phyloP scores from a whole-genome alignment of 2,329 filamentous ascomycete genomes.

The Penicillium olsonii region DNA sequence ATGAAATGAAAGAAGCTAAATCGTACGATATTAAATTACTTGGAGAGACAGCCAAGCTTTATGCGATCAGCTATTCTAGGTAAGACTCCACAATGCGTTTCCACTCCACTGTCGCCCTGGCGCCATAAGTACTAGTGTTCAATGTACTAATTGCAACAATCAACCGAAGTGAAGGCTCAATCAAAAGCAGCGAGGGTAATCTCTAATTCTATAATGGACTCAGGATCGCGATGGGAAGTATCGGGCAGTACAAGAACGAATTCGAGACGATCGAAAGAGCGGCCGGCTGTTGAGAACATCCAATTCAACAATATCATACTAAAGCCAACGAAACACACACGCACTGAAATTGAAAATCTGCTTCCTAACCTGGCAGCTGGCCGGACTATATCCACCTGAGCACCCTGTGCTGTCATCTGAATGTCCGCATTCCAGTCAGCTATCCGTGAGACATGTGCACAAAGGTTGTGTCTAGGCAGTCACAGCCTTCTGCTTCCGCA shows the following conservation, averaged over 20 bases:
- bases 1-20: not conserved
- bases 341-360: no score
- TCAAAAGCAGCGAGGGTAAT: not conserved
- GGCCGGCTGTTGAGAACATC: slow-evolving; percentile 50
- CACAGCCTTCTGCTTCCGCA: no score
- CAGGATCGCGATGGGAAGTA: slow-evolving; percentile 59
- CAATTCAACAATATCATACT: slow-evolving; percentile 49
- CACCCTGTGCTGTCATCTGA: no score
- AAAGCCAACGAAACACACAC: no score
- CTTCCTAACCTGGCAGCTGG: no score
- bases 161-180: not conserved
- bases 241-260: slow-evolving; percentile 55
- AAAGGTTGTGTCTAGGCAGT: not conserved
- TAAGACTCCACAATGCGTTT: not conserved
- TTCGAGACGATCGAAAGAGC: slow-evolving; percentile 56
- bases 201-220: slow-evolving; percentile 51
- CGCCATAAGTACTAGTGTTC: not conserved
- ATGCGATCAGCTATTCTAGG: not conserved
- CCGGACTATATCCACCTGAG: no score
- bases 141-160: not conserved
- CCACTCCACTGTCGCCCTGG: not conserved
- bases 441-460: not conserved
- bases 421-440: no score
- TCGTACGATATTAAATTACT: not conserved
- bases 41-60: not conserved